A percentile compares a stretch with the other conserved stretches of the same genome.
Conservation (phyloP, 2,329 filamentous ascomycete genomes). For the Thielaviopsis musarum region DNA sequence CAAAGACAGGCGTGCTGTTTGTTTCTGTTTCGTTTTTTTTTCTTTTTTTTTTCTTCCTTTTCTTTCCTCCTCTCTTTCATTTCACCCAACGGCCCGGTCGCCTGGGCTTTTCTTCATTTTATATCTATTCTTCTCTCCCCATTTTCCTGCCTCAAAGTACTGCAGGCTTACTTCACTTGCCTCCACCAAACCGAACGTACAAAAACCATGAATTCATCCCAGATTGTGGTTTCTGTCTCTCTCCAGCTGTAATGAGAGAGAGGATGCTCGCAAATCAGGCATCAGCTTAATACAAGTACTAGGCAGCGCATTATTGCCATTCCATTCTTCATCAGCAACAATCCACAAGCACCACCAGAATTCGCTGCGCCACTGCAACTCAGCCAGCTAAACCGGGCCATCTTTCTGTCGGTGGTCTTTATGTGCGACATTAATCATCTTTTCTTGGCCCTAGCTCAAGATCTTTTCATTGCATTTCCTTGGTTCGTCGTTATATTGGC, state of each 20-base stretch:
- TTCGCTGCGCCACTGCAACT: background rate
- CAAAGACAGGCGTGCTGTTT: background rate
- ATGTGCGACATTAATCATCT: no score
- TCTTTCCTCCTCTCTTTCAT: background rate
- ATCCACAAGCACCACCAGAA: background rate
- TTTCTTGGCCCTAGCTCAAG: background rate
- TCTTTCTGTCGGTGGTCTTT: background rate
- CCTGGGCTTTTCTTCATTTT: background rate
- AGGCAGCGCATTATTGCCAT: background rate
- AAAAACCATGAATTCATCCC: constrained; percentile 9
- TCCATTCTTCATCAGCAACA: background rate
- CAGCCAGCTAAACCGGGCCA: background rate
- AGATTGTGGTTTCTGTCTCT: constrained; percentile 4
- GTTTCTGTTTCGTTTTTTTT: background rate
- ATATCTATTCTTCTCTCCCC: background rate
- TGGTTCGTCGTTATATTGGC: background rate
- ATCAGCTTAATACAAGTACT: background rate
- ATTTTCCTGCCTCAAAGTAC: background rate
- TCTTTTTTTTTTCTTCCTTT: background rate
- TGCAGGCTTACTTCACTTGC: background rate
- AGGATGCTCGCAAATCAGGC: background rate
- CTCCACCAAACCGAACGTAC: background rate
- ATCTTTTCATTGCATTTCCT: background rate
- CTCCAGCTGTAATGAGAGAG: constrained; percentile 9
- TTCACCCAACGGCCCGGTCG: background rate